Conservation (phyloP, 2,329 filamentous ascomycete genomes). For the Aspergillus ochraceoroseus region DNA sequence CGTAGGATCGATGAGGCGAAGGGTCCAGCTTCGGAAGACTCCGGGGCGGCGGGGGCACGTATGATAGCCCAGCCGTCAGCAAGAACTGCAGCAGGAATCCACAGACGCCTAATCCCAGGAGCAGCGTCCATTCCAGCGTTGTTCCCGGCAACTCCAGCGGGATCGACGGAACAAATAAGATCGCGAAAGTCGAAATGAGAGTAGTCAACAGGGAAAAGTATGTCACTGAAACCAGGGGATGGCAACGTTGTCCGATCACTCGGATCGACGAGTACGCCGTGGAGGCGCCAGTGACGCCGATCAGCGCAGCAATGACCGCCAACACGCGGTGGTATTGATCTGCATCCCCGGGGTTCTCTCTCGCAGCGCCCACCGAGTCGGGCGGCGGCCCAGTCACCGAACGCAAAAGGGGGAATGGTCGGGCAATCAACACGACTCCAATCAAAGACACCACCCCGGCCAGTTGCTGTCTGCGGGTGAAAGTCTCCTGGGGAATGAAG, state of each 20-base stretch:
- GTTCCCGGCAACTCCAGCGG: constrained; percentile 54
- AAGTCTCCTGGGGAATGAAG: constrained; percentile 65
- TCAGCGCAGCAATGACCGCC: constrained; percentile 65
- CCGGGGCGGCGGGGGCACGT: constrained; percentile 56
- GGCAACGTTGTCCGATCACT: constrained; percentile 72
- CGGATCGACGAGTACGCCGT: constrained; percentile 72
- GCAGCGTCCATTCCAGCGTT: constrained; percentile 58
- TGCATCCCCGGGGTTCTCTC: constrained; percentile 31
- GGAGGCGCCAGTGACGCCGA: constrained; percentile 72
- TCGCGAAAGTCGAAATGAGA: constrained; percentile 59
- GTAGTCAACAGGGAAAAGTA: constrained; percentile 72
- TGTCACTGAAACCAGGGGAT: constrained; percentile 78
- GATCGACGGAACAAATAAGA: constrained; percentile 54
- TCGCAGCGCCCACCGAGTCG: constrained; percentile 20
- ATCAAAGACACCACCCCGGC: constrained; percentile 69
- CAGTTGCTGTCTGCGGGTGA: constrained; percentile 70
- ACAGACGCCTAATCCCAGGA: constrained; percentile 64
- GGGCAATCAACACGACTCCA: constrained; percentile 78
- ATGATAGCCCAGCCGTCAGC: constrained; percentile 69
- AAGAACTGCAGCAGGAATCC: constrained; percentile 84
- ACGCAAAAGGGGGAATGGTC: constrained; percentile 47
- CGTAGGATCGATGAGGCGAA: background rate
- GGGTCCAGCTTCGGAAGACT: background rate
- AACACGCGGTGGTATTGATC: constrained; percentile 61
- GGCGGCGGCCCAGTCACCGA: constrained; percentile 5